Evolutionary conservation across 805 yeast species (phyloP).

Genomic region (Lipomyces chichibuensis): DNA sequence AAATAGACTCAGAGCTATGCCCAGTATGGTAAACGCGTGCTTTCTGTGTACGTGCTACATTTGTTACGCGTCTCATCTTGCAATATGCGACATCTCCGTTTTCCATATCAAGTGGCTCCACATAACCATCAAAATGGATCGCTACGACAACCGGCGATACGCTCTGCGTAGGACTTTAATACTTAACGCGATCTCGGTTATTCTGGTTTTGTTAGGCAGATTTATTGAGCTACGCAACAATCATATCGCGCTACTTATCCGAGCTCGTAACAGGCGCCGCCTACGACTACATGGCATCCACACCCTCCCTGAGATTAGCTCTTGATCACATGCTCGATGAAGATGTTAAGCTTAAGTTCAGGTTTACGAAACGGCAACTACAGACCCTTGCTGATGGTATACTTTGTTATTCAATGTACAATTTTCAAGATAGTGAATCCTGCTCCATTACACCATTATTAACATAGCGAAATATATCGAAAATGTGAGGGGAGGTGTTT

Average conservation of each 20-base stretch:
- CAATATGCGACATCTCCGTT: not conserved
- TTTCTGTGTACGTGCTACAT: not conserved
- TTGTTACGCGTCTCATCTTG: not conserved
- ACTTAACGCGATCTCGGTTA: constrained; percentile 5
- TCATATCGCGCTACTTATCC: no score
- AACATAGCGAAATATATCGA: no score
- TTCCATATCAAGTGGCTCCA: not conserved
- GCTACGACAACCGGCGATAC: not conserved
- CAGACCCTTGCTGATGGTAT: no score
- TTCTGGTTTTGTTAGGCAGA: not conserved
- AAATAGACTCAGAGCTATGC: not conserved
- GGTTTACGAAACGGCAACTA: no score
- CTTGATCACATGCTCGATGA: no score
- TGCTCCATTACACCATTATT: no score
- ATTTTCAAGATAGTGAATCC: no score
- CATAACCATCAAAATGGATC: not conserved
- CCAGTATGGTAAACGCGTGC: not conserved
- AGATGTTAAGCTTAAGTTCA: no score
- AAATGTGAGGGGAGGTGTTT: no score
- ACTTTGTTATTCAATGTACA: no score
- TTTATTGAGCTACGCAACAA: not conserved
- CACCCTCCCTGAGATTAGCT: no score
- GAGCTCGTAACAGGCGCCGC: not conserved
- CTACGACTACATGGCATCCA: not conserved
- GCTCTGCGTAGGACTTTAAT: not conserved